Evolutionary conservation across 2,329 filamentous ascomycete genomes (phyloP).

Genomic region (Cercospora sp.): DNA sequence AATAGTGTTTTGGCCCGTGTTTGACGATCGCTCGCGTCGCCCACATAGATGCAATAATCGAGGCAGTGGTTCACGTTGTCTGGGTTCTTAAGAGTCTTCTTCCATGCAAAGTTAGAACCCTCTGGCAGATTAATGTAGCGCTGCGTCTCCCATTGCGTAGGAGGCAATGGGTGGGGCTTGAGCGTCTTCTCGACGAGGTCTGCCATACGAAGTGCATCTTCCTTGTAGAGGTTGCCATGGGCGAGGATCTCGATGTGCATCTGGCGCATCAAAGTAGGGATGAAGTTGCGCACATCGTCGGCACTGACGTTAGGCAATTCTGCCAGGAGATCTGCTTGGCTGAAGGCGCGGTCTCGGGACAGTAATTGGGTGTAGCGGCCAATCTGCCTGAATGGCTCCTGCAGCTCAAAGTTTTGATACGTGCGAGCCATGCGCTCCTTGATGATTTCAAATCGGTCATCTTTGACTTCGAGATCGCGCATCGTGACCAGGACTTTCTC

Average conservation of each 20-base stretch:
- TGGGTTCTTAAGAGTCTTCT: conserved; percentile 76
- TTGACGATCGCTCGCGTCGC: conserved; percentile 58
- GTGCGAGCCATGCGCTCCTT: conserved; percentile 77
- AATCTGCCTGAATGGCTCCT: conserved; percentile 87
- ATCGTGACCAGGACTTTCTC: conserved; percentile 85
- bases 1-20: conserved; percentile 76
- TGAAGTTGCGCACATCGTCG: conserved; percentile 73
- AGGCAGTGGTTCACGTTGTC: conserved; percentile 71
- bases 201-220: conserved; percentile 83
- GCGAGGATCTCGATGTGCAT: conserved; percentile 84
- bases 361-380: conserved; percentile 80
- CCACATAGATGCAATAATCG: conserved; percentile 50
- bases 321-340: conserved; percentile 75
- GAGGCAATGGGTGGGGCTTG: conserved; percentile 70
- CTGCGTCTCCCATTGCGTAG: conserved; percentile 74
- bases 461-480: conserved; percentile 77
- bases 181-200: conserved; percentile 78
- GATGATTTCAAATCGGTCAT: conserved; percentile 88
- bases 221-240: conserved; percentile 91
- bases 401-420: conserved; percentile 83
- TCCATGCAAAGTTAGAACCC: conserved; percentile 81
- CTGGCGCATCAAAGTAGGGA: conserved; percentile 76
- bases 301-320: conserved; percentile 74
- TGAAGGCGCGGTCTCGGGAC: conserved; percentile 71
- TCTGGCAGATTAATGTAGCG: conserved; percentile 75